Evolutionary conservation across 2,329 filamentous ascomycete species (phyloP), one percentile per base, ranked within the genome.

Genomic region (Aspergillus felis): DNA sequence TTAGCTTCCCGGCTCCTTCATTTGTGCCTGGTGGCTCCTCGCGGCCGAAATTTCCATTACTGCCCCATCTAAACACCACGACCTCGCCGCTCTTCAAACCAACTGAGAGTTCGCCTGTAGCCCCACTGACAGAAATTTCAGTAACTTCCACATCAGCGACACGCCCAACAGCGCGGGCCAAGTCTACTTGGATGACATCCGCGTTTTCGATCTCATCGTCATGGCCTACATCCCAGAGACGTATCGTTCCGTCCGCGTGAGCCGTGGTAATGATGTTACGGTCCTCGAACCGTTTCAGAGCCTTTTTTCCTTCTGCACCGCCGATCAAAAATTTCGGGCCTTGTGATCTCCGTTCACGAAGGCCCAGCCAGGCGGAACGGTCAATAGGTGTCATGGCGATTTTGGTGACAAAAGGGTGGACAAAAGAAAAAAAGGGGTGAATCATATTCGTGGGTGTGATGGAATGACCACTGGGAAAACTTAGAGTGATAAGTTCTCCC

Each of bases 381-480:
- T 91, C 87, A 10, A 97, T 80, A 12, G 85, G 83, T 9, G 90
- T 83, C n/a, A 95, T 80, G 17, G 84, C 82, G 53, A 90, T 80
- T 52, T 87, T 86, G 54, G 85, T 89, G 57, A 94, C 85, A 70
- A 96, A 97, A 0, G 94, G 94, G 68, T 97, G 92, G 6, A 96
- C 88, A 61, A 97, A 90, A 1, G 89, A 89, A 49, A 97, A 77
- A 2, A 90, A 96, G 0, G 92, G 84, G 68, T 96, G 93, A 5
- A 99, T 82, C 74, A 96, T 91, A 67, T 97, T 96, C 3, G 92
- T 96, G 1, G 94, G 92, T 28, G 87, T 90, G 55, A 97, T 95
- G 1, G 91, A 89, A 72, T 92, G 90, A 28, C 94, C 94, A 50
- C 88, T 94, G 0, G 94, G 94, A 69, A 97, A 97, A 66, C 88